phyloP scores from a whole-genome alignment of 2,329 filamentous ascomycete genomes.

The Pseudocercospora fijiensis region DNA sequence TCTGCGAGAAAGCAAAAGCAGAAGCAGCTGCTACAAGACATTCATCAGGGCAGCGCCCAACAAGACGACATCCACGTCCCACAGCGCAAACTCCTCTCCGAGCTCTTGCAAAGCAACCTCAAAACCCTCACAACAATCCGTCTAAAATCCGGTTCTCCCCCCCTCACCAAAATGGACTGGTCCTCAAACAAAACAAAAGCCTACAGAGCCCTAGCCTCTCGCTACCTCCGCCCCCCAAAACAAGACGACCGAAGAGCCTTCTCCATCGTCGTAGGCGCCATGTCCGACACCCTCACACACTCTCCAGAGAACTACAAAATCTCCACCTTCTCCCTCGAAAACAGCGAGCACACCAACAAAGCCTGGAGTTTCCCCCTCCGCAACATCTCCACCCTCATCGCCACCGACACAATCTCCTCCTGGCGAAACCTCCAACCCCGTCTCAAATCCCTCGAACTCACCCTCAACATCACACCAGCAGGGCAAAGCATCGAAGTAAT shows the following conservation, averaged over 20 bases:
- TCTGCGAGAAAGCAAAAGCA: not conserved
- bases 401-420: not conserved
- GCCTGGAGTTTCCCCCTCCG: not conserved
- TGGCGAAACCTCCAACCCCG: not conserved
- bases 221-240: not conserved
- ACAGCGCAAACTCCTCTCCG: not conserved
- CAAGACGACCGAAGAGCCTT: not conserved
- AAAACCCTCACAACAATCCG: not conserved
- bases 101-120: not conserved
- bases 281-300: not conserved
- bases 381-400: not conserved
- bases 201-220: not conserved
- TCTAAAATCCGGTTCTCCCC: not conserved
- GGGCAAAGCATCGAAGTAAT: not conserved
- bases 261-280: not conserved
- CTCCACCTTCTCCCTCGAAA: not conserved
- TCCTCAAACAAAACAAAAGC: not conserved
- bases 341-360: not conserved
- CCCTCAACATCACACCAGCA: not conserved
- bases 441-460: not conserved
- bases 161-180: not conserved
- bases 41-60: not conserved
- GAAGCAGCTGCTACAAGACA: not conserved
- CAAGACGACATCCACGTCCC: not conserved
- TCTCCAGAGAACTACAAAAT: not conserved